Percentiles rank a stretch among this genome's conserved stretches.
Evolutionary conservation across 331 rosid species (phyloP).

Genomic region (Pyracantha coccinea): DNA sequence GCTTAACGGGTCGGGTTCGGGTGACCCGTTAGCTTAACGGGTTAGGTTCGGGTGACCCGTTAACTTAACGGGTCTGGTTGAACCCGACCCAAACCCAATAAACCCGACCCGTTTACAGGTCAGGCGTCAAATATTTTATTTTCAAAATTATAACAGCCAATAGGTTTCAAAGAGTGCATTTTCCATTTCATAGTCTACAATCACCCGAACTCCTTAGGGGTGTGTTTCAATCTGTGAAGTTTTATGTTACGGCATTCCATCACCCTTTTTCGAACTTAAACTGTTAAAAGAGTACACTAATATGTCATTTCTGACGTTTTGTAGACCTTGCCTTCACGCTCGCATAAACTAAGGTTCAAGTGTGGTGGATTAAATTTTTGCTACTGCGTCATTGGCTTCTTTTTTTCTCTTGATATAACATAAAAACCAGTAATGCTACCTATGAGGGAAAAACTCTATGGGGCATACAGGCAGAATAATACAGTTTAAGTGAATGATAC

Average conservation of each 20-base stretch:
- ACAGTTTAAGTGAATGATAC: conserved; percentile 2
- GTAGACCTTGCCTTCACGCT: background rate
- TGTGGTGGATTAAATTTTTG: background rate
- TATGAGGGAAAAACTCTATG: background rate
- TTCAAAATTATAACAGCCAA: background rate
- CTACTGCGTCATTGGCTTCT: background rate
- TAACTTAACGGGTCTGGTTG: no score
- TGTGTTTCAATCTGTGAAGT: background rate
- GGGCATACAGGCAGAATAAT: conserved; percentile 9
- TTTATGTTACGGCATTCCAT: background rate
- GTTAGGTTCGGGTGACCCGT: no score
- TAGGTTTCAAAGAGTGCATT: background rate
- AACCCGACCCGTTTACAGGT: no score
- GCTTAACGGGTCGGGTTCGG: no score
- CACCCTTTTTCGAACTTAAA: background rate
- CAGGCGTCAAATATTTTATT: background rate
- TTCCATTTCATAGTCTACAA: background rate
- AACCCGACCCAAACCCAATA: no score
- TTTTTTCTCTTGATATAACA: background rate
- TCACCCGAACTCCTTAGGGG: background rate
- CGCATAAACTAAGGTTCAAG: background rate
- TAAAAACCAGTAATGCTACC: background rate
- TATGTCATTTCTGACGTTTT: background rate
- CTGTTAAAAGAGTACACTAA: background rate
- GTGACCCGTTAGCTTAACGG: no score